Base-by-base conservation (phyloP, 2,329 filamentous ascomycete genomes). In the Colletotrichum falcatum region DNA sequence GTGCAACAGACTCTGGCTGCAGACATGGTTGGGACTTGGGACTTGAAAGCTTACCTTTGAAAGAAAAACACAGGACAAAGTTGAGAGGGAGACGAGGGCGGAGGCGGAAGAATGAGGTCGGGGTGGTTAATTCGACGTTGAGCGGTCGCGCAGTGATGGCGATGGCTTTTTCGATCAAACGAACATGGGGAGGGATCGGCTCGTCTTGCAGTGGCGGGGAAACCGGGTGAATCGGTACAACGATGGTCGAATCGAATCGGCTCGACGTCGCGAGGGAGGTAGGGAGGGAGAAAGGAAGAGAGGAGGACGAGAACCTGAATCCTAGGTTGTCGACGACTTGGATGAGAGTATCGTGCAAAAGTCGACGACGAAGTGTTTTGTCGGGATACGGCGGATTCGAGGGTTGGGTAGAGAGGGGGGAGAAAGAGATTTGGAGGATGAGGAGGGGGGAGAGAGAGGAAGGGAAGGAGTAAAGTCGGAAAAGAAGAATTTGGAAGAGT, bases 311-410 rank as follows among this genome's bases (percentile, higher is more conserved):
- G 56, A 66, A 67, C 67, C 67, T 70, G 70, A 70, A 72, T 72
- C 70, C 70, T 70, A 37, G 39, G 53, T 53, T 49, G 61, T 66
- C 66, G 51, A 72, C 61, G 70, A 70, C 70, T 70, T 58, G 61
- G 39, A 8, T 49, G 33, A 35, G 42, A 33, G 49, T 18, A 68
- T 61, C 61, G 56, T 58, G 26, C 18, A 62, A 53, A 30, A 70
- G 67, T 70, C 67, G 67, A 62, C 51, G 67, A 70, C 66, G 28
- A 44, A 26, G 30, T 12, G 37, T 48, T 66, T 69, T 42, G 70
- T 69, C 70, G 70, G 58, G 56, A 66, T 70, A 56, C 66, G 66
- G 60, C 66, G 66, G 70, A 70, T 70, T 72, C 70, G 70, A 48
- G 39, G 70, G 65, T 69, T 61, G 61, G 28, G n/a, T 26, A 65